A percentile compares a stretch with the other conserved stretches of the same genome.
phyloP scores from a whole-genome alignment of 2,329 filamentous ascomycete species.

The Epichloe gansuensis region DNA sequence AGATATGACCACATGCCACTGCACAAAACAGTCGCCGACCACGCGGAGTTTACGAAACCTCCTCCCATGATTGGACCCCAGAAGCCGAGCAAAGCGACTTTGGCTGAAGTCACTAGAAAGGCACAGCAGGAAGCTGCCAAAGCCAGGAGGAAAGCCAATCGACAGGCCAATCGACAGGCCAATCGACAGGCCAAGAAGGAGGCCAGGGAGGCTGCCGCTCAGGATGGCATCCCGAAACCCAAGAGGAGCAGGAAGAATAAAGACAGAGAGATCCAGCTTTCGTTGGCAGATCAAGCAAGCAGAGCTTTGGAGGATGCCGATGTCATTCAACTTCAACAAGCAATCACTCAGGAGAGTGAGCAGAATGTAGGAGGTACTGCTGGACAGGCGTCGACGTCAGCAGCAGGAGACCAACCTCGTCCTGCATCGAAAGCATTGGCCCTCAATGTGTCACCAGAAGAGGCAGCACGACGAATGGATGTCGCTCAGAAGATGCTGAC shows the following conservation, averaged over 20 bases:
- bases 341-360: background rate
- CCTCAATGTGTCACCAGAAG: slow-evolving; percentile 28
- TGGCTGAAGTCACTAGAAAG: slow-evolving; percentile 9
- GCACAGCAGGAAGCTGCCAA: slow-evolving; percentile 16
- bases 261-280: slow-evolving; percentile 8
- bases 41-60: slow-evolving; percentile 34
- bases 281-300: slow-evolving; percentile 5
- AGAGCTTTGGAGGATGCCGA: slow-evolving; percentile 3
- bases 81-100: slow-evolving; percentile 8
- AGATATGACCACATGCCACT: slow-evolving; percentile 44
- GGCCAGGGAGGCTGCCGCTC: slow-evolving; percentile 8
- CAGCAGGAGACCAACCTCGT: slow-evolving; percentile 2
- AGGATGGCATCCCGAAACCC: slow-evolving; percentile 11
- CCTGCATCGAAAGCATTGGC: slow-evolving; percentile 11
- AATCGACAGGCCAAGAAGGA: slow-evolving; percentile 16
- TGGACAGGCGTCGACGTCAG: background rate
- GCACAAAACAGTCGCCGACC: slow-evolving; percentile 41
- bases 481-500: slow-evolving; percentile 34
- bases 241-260: slow-evolving; percentile 15
- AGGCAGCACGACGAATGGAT: slow-evolving; percentile 36
- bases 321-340: slow-evolving; percentile 2
- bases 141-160: slow-evolving; percentile 11
- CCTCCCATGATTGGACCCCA: slow-evolving; percentile 22
- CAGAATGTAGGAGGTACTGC: background rate
- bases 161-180: slow-evolving; percentile 15